Evolutionary conservation across 768 basidiomycete species (phyloP).

Genomic region (Tylopilus sp.): DNA sequence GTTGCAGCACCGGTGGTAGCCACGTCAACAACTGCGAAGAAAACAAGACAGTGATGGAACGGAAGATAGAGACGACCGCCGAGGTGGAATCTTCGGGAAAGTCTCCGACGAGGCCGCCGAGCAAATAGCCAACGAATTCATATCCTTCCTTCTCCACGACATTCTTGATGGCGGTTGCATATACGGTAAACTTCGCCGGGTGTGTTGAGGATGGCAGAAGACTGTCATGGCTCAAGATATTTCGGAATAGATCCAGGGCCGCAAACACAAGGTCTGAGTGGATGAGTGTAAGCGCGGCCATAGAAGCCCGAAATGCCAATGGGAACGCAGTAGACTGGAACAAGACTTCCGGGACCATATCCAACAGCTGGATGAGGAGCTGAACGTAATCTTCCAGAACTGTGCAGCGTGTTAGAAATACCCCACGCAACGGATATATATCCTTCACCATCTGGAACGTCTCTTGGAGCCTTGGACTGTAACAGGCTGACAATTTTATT

Average conservation of each 20-base stretch:
- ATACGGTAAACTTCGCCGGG: slow-evolving; percentile 60
- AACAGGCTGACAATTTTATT: slow-evolving; percentile 65
- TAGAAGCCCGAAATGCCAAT: slow-evolving; percentile 67
- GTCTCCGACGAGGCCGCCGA: slow-evolving; percentile 78
- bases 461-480: slow-evolving; percentile 61
- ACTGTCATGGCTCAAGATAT: slow-evolving; percentile 72
- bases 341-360: slow-evolving; percentile 68
- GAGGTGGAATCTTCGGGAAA: slow-evolving; percentile 86
- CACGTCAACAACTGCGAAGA: slow-evolving; percentile 65
- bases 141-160: slow-evolving; percentile 71
- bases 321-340: slow-evolving; percentile 79
- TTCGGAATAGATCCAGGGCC: slow-evolving; percentile 75
- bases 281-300: slow-evolving; percentile 79
- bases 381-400: slow-evolving; percentile 95
- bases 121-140: slow-evolving; percentile 61
- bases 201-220: slow-evolving; percentile 46
- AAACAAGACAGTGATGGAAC: slow-evolving; percentile 65
- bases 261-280: slow-evolving; percentile 80
- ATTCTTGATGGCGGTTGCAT: slow-evolving; percentile 56
- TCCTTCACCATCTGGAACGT: slow-evolving; percentile 86
- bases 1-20: slow-evolving; percentile 69
- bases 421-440: background rate
- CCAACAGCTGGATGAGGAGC: slow-evolving; percentile 65
- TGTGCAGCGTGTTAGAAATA: slow-evolving; percentile 30
- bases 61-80: slow-evolving; percentile 72